Percentiles rank a stretch among this genome's conserved stretches.
Conservation (phyloP, 805 yeast genomes). For the Sugiyamaella marilandica region DNA sequence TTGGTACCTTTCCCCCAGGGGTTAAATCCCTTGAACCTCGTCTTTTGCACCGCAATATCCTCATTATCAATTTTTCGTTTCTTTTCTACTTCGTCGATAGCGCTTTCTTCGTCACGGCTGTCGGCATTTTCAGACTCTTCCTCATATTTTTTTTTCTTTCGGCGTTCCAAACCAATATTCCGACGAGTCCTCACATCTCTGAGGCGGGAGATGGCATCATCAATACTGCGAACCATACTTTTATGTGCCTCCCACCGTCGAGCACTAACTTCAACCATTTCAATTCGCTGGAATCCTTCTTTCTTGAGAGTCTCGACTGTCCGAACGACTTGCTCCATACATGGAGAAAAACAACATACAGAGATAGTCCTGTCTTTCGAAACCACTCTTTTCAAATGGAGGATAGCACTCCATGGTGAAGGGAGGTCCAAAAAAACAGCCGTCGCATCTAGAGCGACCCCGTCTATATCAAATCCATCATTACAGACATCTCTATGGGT, state of each 20-base stretch:
- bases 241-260: constrained; percentile 85
- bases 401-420: constrained; percentile 94
- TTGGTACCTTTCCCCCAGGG: constrained; percentile 92
- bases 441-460: constrained; percentile 49
- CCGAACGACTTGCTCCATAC: constrained; percentile 92
- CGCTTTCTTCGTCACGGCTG: constrained; percentile 5
- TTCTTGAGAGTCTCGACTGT: constrained; percentile 70
- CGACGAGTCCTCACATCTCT: constrained; percentile 72
- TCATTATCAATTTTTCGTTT: constrained; percentile 5
- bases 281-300: constrained; percentile 79
- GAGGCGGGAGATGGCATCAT: constrained; percentile 74
- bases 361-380: constrained; percentile 51
- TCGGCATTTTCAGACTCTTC: constrained; percentile 15
- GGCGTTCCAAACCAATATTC: constrained; percentile 42
- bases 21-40: constrained; percentile 49
- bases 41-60: not conserved
- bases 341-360: constrained; percentile 94
- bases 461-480: constrained; percentile 66
- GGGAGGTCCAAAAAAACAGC: constrained; percentile 88
- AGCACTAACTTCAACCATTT: constrained; percentile 87
- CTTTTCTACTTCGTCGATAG: constrained; percentile 17
- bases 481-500: constrained; percentile 92
- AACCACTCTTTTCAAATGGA: constrained; percentile 59
- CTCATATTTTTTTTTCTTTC: constrained; percentile 23
- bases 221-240: constrained; percentile 75